Conservation (phyloP, 106 monocot species). For the Amphibolis antarctica region DNA sequence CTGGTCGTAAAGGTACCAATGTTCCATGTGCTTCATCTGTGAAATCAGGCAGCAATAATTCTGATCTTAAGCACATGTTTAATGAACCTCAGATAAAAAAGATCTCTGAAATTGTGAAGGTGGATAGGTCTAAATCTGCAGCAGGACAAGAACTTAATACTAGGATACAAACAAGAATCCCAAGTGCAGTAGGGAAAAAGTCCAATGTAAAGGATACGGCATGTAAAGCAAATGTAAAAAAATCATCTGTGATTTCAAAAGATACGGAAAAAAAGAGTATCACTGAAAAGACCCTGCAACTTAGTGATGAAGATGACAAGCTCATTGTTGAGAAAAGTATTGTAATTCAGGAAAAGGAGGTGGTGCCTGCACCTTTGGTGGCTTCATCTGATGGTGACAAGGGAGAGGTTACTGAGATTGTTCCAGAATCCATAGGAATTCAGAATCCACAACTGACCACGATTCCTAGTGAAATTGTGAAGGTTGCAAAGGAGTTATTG, state of each 20-base stretch:
- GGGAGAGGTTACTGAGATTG: constrained; percentile 18
- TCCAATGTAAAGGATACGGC: not conserved
- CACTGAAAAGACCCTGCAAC: not conserved
- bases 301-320: constrained; percentile 42
- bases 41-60: constrained; percentile 15
- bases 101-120: constrained; percentile 53
- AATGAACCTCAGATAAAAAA: constrained; percentile 42
- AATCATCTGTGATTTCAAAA: constrained; percentile 16
- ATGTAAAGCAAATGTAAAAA: constrained; percentile 26
- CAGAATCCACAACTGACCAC: constrained; percentile 31
- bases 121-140: constrained; percentile 66
- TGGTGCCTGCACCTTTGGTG: constrained; percentile 6
- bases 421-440: constrained; percentile 36
- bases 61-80: constrained; percentile 16
- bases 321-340: constrained; percentile 75
- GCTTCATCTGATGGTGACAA: constrained; percentile 5
- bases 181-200: not conserved
- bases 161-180: constrained; percentile 14
- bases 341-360: constrained; percentile 66
- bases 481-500: constrained; percentile 2
- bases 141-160: constrained; percentile 57
- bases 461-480: constrained; percentile 16
- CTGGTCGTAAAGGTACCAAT: constrained; percentile 23
- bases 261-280: constrained; percentile 5
- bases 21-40: constrained; percentile 8